A percentile compares a stretch with the other conserved stretches of the same genome.
phyloP scores from a whole-genome alignment of 495 filamentous ascomycete genomes.

The Penicillium canariense region DNA sequence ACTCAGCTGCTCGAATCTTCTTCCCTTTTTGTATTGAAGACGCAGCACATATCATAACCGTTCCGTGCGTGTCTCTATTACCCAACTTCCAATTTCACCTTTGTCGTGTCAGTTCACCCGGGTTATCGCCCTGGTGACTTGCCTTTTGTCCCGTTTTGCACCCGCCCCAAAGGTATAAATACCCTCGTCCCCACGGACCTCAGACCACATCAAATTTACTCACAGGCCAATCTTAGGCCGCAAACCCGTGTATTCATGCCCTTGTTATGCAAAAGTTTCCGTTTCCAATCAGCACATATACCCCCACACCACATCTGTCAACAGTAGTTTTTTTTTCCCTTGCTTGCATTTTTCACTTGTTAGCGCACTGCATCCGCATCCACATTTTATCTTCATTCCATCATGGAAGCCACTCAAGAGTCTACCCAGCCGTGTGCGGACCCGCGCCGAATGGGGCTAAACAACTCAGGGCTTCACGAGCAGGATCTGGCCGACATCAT shows the following conservation, averaged over 20 bases:
- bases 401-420: constrained; percentile 58
- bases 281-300: constrained; percentile 23
- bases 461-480: constrained; percentile 74
- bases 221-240: constrained; percentile 3
- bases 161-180: constrained; percentile 18
- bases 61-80: not conserved
- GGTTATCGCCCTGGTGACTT: constrained; percentile 17
- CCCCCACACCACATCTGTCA: constrained; percentile 16
- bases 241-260: constrained; percentile 17
- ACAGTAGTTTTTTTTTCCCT: constrained; percentile 18
- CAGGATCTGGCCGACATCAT: constrained; percentile 84
- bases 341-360: constrained; percentile 8
- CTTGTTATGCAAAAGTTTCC: constrained; percentile 22
- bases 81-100: constrained; percentile 4
- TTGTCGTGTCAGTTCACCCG: constrained; percentile 12
- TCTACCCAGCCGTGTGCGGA: constrained; percentile 81
- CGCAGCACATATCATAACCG: not conserved
- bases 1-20: not conserved
- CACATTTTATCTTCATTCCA: constrained; percentile 4
- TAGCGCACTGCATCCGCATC: constrained; percentile 15
- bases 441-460: constrained; percentile 70
- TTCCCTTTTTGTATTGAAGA: not conserved
- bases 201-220: not conserved
- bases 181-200: constrained; percentile 12
- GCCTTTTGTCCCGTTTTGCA: constrained; percentile 1